These are phyloP conservation scores for Argentina anserina DNA, from an alignment of 306 rosid genomes.

Conservation along the genomic window DNA sequence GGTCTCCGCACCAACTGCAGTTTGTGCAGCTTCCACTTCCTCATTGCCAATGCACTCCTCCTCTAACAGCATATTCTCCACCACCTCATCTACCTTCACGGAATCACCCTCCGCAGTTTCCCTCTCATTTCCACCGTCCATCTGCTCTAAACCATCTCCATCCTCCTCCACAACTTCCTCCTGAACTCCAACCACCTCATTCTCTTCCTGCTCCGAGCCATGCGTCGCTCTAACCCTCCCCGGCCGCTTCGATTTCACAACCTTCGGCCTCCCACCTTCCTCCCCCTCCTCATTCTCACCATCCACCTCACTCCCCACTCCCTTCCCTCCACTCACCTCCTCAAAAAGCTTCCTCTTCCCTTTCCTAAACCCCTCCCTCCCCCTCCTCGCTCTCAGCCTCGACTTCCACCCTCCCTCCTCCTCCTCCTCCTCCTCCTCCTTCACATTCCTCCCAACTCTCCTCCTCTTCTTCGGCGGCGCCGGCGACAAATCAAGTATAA, in stretches of 20 bases:
- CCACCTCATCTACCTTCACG: constrained; percentile 18
- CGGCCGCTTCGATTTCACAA: constrained; percentile 52
- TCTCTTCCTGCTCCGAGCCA: constrained; percentile 30
- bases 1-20: not conserved
- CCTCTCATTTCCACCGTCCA: constrained; percentile 18
- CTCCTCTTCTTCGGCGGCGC: constrained; percentile 60
- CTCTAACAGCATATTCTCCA: constrained; percentile 39
- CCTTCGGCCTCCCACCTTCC: constrained; percentile 42
- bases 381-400: constrained; percentile 63
- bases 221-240: constrained; percentile 53
- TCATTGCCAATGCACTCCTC: constrained; percentile 30
- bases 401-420: constrained; percentile 46
- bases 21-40: constrained; percentile 25
- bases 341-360: constrained; percentile 69
- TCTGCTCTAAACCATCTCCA: constrained; percentile 11
- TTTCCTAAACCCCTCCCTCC: constrained; percentile 31
- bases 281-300: constrained; percentile 39
- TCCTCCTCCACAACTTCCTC: constrained; percentile 11
- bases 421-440: constrained; percentile 34
- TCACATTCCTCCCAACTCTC: constrained; percentile 33
- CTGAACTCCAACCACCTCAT: constrained; percentile 14
- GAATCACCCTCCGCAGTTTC: constrained; percentile 31
- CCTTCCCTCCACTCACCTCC: constrained; percentile 27
- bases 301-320: constrained; percentile 23
- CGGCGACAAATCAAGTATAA: constrained; percentile 75